phyloP scores from a whole-genome alignment of 2,329 filamentous ascomycete genomes.

The Epichloe festucae region DNA sequence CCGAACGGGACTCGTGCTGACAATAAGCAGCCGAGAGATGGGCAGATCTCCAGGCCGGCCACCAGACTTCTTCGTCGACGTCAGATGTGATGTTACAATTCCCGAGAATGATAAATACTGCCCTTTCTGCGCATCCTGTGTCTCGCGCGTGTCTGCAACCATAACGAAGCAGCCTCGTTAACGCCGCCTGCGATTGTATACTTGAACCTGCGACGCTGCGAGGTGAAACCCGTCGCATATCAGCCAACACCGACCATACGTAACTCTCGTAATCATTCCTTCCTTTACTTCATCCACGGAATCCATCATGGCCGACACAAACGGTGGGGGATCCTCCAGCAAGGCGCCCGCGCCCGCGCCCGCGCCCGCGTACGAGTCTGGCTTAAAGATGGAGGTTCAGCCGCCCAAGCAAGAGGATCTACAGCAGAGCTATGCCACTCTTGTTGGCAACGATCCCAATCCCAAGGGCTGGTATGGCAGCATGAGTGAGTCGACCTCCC shows the following conservation, averaged over 20 bases:
- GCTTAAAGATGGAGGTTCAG: constrained; percentile 55
- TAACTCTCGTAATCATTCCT: constrained; percentile 5
- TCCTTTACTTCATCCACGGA: constrained; percentile 8
- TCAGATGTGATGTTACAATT: not conserved
- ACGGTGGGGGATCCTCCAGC: constrained; percentile 17
- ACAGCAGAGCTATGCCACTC: constrained; percentile 64
- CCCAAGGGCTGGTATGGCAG: constrained; percentile 79
- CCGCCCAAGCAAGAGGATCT: constrained; percentile 74
- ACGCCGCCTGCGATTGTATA: too few relatives aligned
- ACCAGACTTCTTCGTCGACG: not conserved
- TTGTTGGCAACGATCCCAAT: constrained; percentile 51
- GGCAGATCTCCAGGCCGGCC: not conserved
- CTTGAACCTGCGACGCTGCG: not conserved
- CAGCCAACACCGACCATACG: not conserved
- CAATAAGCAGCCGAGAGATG: not conserved
- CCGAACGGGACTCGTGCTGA: not conserved
- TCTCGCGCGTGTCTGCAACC: too few relatives aligned
- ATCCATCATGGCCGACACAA: constrained; percentile 11
- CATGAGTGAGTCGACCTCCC: constrained; percentile 53
- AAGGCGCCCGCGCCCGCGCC: constrained; percentile 15
- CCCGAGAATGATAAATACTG: not conserved
- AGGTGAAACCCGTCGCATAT: not conserved
- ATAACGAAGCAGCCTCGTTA: too few relatives aligned
- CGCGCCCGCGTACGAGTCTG: constrained; percentile 10
- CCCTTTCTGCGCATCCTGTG: not conserved